Evolutionary conservation across 768 basidiomycete species (phyloP).

Genomic region (Pleurotus cornucopiae): DNA sequence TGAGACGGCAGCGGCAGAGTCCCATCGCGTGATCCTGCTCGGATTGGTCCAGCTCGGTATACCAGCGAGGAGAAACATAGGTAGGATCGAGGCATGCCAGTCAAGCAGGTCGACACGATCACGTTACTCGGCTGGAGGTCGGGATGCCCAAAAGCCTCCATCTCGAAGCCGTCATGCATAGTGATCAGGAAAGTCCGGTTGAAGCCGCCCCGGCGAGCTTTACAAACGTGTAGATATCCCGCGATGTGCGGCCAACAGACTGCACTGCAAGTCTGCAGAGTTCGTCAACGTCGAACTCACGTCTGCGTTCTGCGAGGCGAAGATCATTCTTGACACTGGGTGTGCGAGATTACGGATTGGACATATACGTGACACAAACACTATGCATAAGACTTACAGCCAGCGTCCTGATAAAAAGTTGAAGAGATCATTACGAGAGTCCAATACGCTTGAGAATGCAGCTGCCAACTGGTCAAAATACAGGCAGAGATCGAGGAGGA

Average conservation of each 20-base stretch:
- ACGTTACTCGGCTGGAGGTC: constrained; percentile 49
- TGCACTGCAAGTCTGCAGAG: constrained; percentile 30
- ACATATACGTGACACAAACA: constrained; percentile 17
- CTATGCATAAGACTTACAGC: constrained; percentile 29
- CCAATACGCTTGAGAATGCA: constrained; percentile 20
- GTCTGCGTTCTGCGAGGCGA: constrained; percentile 28
- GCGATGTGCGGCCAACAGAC: constrained; percentile 23
- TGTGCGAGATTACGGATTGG: constrained; percentile 19
- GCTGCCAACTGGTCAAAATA: constrained; percentile 15
- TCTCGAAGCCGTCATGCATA: constrained; percentile 25
- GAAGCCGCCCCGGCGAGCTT: constrained; percentile 40
- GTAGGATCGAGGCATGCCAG: constrained; percentile 54
- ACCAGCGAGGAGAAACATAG: constrained; percentile 44
- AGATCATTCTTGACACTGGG: constrained; percentile 28
- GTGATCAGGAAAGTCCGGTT: constrained; percentile 32
- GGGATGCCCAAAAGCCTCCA: constrained; percentile 27
- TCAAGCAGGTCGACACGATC: constrained; percentile 43
- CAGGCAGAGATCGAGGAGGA: constrained; percentile 16
- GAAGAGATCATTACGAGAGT: constrained; percentile 23
- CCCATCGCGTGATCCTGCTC: constrained; percentile 25
- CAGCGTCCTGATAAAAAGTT: constrained; percentile 31
- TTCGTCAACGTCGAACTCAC: constrained; percentile 26
- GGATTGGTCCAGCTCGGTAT: constrained; percentile 40
- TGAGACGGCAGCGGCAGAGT: constrained; percentile 41
- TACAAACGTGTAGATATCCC: constrained; percentile 22